Conservation (phyloP, 441 rosid species). For the Euphorbia schlechtendalii region DNA sequence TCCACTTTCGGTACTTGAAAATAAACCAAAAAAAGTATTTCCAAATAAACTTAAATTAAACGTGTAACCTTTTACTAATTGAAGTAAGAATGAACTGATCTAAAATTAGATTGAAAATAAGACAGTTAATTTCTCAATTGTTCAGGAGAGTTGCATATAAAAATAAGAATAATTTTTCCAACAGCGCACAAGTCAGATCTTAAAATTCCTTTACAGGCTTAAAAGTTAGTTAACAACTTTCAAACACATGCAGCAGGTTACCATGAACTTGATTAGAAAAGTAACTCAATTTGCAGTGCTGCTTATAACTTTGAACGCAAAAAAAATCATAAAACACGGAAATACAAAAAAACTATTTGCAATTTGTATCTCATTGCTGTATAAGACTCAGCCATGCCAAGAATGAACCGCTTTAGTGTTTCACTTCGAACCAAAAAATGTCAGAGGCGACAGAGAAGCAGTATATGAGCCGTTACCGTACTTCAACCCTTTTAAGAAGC, state of each 20-base stretch:
- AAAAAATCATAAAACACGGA: slow-evolving; percentile 37
- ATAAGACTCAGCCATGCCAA: slow-evolving; percentile 35
- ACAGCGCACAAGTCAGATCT: not conserved
- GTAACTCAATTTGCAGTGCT: not conserved
- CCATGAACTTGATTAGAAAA: not conserved
- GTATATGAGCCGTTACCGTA: too few species aligned
- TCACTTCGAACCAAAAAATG: not conserved
- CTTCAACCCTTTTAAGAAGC: too few species aligned
- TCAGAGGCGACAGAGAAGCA: too few species aligned
- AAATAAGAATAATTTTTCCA: too few species aligned
- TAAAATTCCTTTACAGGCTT: not conserved
- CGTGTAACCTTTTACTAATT: too few species aligned
- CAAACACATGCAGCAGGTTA: not conserved
- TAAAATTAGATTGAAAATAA: too few species aligned
- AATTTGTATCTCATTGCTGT: slow-evolving; percentile 31
- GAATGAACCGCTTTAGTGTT: slow-evolving; percentile 35
- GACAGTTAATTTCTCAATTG: too few species aligned
- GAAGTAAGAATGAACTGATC: too few species aligned
- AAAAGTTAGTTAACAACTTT: not conserved
- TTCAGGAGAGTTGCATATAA: too few species aligned
- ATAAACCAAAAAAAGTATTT: too few species aligned
- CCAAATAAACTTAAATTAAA: too few species aligned
- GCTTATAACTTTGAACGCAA: not conserved
- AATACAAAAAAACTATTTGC: slow-evolving; percentile 40
- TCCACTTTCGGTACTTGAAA: too few species aligned